Evolutionary conservation across 352 stramenopile genomes (phyloP).

Genomic region (Phytophthora ramorum): DNA sequence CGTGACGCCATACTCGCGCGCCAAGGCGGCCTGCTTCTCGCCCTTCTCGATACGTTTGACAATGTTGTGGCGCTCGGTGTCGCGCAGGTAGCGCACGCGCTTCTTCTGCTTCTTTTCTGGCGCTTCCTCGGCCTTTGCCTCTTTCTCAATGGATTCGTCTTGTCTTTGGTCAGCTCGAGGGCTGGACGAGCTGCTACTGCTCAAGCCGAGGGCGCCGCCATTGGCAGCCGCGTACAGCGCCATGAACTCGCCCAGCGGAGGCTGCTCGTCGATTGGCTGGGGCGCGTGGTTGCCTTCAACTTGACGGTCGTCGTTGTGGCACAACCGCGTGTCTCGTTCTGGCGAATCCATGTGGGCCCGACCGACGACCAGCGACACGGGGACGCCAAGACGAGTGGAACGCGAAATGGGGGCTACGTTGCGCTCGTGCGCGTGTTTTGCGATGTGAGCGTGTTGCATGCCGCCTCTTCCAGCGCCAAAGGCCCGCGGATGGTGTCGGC

Average conservation of each 20-base stretch:
- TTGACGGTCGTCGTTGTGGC: slow-evolving; percentile 17
- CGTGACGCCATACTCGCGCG: slow-evolving; percentile 71
- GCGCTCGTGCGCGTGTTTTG: slow-evolving; percentile 3
- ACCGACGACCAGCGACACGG: slow-evolving; percentile 1
- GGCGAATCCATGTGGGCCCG: slow-evolving; percentile 7
- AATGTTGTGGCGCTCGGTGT: slow-evolving; percentile 65
- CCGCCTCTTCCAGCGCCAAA: slow-evolving; percentile 10
- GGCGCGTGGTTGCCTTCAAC: slow-evolving; percentile 11
- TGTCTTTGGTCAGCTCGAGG: not conserved
- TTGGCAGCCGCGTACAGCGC: slow-evolving; percentile 9
- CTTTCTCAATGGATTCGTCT: not conserved
- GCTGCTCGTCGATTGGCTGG: slow-evolving; percentile 9
- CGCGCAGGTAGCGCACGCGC: slow-evolving; percentile 58
- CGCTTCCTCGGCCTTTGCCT: slow-evolving; percentile 1
- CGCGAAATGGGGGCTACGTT: not conserved
- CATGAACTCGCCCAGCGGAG: slow-evolving; percentile 22
- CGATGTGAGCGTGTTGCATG: slow-evolving; percentile 11
- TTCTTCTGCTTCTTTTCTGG: slow-evolving; percentile 38
- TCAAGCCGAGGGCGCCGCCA: not conserved
- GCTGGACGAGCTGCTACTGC: slow-evolving; percentile 1
- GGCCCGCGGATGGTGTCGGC: slow-evolving; percentile 13
- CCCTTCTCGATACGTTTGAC: slow-evolving; percentile 69
- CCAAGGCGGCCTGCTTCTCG: slow-evolving; percentile 66
- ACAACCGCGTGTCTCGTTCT: slow-evolving; percentile 24
- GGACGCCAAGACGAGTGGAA: not conserved